phyloP scores from a whole-genome alignment of 1,284 basidiomycete species.

The Puccinia triticina region DNA sequence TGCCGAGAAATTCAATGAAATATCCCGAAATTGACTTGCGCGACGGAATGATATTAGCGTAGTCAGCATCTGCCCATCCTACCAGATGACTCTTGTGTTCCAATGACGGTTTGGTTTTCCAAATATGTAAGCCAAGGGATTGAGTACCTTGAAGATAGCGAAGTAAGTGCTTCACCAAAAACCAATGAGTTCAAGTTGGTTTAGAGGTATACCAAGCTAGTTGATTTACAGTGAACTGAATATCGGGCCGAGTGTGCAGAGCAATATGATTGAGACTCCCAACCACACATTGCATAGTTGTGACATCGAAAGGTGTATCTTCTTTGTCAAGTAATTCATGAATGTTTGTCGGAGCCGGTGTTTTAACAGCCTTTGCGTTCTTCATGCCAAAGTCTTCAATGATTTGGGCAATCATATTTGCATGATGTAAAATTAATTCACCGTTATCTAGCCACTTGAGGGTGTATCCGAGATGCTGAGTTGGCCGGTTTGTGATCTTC shows the following conservation, averaged over 20 bases:
- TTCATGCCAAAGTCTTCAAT: background rate
- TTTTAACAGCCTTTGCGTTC: background rate
- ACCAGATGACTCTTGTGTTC: too few relatives aligned
- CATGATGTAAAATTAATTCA: background rate
- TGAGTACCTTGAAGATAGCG: too few relatives aligned
- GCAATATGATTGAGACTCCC: constrained; percentile 13
- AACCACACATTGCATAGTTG: constrained; percentile 4
- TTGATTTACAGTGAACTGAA: background rate
- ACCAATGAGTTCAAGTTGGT: background rate
- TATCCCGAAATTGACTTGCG: background rate
- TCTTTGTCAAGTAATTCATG: background rate
- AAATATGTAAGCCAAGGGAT: too few relatives aligned
- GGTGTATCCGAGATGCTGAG: constrained; percentile 4
- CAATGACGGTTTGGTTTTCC: too few relatives aligned
- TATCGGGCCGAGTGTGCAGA: constrained; percentile 4
- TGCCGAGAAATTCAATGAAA: background rate
- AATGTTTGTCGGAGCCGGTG: background rate
- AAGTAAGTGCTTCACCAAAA: background rate
- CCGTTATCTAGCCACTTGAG: background rate
- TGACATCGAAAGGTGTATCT: background rate
- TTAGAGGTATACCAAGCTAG: background rate
- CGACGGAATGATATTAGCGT: background rate
- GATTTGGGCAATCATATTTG: background rate
- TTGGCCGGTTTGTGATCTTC: constrained; percentile 2
- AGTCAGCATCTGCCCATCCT: too few relatives aligned